Percentiles rank a stretch among this genome's conserved stretches.
Conservation (phyloP, 306 rosid species). For the Ammopiptanthus mongolicus region DNA sequence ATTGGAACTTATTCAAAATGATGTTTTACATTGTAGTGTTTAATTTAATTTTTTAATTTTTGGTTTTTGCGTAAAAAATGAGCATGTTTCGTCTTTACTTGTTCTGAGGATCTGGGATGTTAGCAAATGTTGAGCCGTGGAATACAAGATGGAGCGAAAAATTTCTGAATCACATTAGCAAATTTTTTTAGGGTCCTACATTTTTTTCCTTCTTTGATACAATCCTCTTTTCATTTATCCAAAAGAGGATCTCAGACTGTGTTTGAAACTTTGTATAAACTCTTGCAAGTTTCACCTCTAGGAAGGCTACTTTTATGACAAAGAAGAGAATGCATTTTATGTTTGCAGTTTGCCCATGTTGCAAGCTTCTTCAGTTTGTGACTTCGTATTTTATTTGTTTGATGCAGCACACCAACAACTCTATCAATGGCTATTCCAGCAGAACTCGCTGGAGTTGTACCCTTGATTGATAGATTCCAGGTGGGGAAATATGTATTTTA, state of each 20-base stretch:
- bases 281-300: not conserved
- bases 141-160: not conserved
- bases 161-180: not conserved
- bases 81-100: not conserved
- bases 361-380: not conserved
- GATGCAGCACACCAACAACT: conserved; percentile 64
- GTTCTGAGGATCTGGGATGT: not conserved
- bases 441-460: conserved; percentile 74
- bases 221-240: not conserved
- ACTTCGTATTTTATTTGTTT: conserved; percentile 2
- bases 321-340: not conserved
- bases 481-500: conserved; percentile 31
- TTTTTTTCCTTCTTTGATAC: not conserved
- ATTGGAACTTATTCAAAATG: not conserved
- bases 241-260: not conserved
- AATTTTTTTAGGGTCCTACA: not conserved
- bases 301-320: not conserved
- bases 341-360: not conserved
- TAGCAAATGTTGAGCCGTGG: not conserved
- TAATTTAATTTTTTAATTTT: not conserved
- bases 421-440: conserved; percentile 68
- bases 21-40: not conserved
- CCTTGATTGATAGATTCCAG: conserved; percentile 80
- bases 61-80: not conserved
- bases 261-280: not conserved